phyloP scores from a whole-genome alignment of 176 grass and related monocot species.

The Aegilops bicornis region DNA sequence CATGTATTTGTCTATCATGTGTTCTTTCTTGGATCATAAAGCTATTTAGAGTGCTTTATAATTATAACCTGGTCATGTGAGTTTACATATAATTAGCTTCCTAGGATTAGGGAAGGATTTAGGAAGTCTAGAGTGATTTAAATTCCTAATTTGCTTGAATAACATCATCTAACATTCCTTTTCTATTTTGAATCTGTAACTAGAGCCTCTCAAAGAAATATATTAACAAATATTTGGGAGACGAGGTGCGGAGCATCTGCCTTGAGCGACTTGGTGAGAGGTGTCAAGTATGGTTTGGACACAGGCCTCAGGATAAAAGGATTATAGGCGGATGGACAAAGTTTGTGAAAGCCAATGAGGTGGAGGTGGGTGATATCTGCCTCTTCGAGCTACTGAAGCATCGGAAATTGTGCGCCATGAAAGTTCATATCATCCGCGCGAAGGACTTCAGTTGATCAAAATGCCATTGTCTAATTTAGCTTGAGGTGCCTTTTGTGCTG shows the following conservation, averaged over 20 bases:
- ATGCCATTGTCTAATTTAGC: neutral
- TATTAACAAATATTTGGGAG: neutral
- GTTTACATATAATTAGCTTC: neutral
- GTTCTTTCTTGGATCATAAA: neutral
- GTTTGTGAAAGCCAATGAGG: slow-evolving; percentile 11
- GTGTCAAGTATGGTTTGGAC: neutral
- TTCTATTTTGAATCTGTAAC: neutral
- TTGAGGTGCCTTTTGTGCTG: neutral
- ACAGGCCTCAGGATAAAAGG: neutral
- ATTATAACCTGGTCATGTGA: neutral
- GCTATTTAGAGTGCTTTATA: neutral
- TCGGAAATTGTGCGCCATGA: neutral
- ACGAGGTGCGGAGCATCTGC: neutral
- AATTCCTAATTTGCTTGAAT: neutral
- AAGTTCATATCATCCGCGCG: slow-evolving; percentile 4
- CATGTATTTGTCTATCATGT: neutral
- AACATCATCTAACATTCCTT: neutral
- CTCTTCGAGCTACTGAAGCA: neutral
- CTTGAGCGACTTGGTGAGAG: neutral
- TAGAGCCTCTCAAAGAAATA: neutral
- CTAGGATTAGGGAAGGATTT: neutral
- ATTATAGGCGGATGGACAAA: neutral
- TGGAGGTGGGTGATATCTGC: neutral
- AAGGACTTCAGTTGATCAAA: neutral
- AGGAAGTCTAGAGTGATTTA: neutral